Evolutionary conservation across 768 basidiomycete species (phyloP), one percentile per base, ranked within the genome.

Genomic region (Pleurotus djamor): DNA sequence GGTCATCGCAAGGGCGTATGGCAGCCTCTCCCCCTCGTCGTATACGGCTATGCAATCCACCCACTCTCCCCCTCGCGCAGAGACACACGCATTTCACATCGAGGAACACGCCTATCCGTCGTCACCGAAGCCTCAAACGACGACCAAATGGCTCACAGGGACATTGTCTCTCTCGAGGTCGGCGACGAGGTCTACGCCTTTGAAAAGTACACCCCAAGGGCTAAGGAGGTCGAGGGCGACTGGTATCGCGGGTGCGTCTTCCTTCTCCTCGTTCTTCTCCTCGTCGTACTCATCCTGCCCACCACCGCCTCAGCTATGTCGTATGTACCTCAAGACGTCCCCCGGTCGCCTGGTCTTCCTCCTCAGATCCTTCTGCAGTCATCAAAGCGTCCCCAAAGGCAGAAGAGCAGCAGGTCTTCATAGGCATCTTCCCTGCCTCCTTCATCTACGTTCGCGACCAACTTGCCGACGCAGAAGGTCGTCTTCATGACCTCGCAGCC

Each of bases 141-240:
- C 56, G 89, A 89, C 44, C 79, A 85, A 38, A 76, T 81, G 43
- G 79, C 84, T 0, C 81, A 88, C 74, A 80, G 85, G 57, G 91
- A 92, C 62, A 87, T 92, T 21, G 92, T 94, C 36, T 82, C 88
- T 5, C 82, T 98, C 58, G 95, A 97, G 65, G 90, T 98, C 33
- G 96, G 96, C 49, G 96, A 97, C 72, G 96, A 98, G 69, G 87
- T 98, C 36, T 98, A 98, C 74, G 94, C 95, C 14, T 98, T 98
- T 67, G 96, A 98, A 76, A 88, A 88, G 69, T 96, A 94, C 71
- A 87, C 81, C 0, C 88, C 89, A 9, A 78, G 78, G 52, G 81
- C 77, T 59, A 91, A 88, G 67, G 91, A 92, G 56, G 84, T 83
- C 10, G 90, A 91, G 58, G 88, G 88, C 16, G 72, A 86, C 13